These are phyloP conservation scores for Cyphellophora europaea DNA, from an alignment of 2,329 filamentous ascomycete genomes.

Conservation along the genomic window DNA sequence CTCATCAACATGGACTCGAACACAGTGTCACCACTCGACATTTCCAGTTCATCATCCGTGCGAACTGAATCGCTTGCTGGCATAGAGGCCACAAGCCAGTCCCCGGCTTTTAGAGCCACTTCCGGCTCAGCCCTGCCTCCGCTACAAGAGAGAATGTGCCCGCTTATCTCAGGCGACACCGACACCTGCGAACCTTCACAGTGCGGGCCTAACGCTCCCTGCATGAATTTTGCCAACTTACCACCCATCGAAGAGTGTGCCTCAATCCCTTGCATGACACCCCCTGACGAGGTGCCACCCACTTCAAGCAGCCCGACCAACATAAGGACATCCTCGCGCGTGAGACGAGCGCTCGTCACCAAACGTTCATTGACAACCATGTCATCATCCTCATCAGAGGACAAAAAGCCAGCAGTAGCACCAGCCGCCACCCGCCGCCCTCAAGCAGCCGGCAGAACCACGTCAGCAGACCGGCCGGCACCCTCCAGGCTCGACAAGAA, in stretches of 20 bases:
- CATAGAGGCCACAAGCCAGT: background rate
- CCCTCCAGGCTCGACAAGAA: slow-evolving; percentile 12
- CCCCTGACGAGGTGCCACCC: slow-evolving; percentile 12
- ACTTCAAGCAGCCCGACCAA: background rate
- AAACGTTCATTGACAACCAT: slow-evolving; percentile 1
- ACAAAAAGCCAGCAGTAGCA: slow-evolving; percentile 3
- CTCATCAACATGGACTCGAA: slow-evolving; percentile 16
- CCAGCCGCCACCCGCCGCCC: slow-evolving; percentile 5
- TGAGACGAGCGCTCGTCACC: slow-evolving; percentile 5
- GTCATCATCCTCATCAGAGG: slow-evolving; percentile 9
- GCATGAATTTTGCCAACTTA: slow-evolving; percentile 17
- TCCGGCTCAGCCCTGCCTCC: background rate
- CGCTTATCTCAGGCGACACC: slow-evolving; percentile 15
- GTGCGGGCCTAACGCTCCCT: slow-evolving; percentile 18
- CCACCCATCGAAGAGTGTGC: slow-evolving; percentile 20
- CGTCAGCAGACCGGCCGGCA: too few species aligned
- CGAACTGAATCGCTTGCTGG: background rate
- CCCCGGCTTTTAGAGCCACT: background rate
- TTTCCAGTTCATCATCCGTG: background rate
- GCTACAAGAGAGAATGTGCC: slow-evolving; percentile 13
- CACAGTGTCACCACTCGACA: background rate
- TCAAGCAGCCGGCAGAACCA: slow-evolving; percentile 5
- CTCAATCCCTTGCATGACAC: slow-evolving; percentile 14
- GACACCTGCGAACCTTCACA: slow-evolving; percentile 15
- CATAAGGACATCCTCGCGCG: slow-evolving; percentile 4